Evolutionary conservation across 106 monocot genomes (phyloP), one percentile per base, ranked within the genome.

Genomic region (Chionographis japonica): DNA sequence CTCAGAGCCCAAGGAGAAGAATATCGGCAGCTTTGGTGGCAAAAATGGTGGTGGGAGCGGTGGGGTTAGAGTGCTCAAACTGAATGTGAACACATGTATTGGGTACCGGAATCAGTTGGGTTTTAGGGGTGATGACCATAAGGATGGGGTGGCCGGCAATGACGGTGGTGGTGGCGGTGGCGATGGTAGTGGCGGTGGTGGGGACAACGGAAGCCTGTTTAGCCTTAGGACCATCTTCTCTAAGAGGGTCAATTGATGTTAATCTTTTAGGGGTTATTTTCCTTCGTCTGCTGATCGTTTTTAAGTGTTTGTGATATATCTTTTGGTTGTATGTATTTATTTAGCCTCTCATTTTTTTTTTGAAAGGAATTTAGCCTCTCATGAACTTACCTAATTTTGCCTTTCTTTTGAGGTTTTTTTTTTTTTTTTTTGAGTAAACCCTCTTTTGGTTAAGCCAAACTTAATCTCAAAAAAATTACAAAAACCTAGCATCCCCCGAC

Each of bases 41-140:
- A 43, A 14, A 46, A 35, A 37, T 43, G 69, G 12, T n/a, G 43
- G 8, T 4, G 49, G 2, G 2, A 38, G 61, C 9, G 58, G 35
- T 0, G 66, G 75, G 19, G 66, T 66, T 14, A 67, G 53, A 37
- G 60, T 60, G 17, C 52, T 75, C 13, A 67, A 41, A 8, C 43
- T 75, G 1, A 67, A 75, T 18, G 67, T 67, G 16, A 74, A 74
- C 50, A 74, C 74, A 3, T 74, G 76, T 49, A 70, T 77, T 17
- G 58, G 65, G 8, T 63, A 71, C 40, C 65, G 56, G 39, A 75
- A 20, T 52, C 37, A 43, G 41, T 41, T 41, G 35, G 57, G 64
- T 17, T 73, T 63, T 27, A 11, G 56, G 8, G 56, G 18, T 3
- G 50, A 50, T 38, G 68, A 56, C 4, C 40, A 68, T 16, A 56